Conservation (phyloP, 2,329 filamentous ascomycete genomes). For the Cordyceps farinosa region DNA sequence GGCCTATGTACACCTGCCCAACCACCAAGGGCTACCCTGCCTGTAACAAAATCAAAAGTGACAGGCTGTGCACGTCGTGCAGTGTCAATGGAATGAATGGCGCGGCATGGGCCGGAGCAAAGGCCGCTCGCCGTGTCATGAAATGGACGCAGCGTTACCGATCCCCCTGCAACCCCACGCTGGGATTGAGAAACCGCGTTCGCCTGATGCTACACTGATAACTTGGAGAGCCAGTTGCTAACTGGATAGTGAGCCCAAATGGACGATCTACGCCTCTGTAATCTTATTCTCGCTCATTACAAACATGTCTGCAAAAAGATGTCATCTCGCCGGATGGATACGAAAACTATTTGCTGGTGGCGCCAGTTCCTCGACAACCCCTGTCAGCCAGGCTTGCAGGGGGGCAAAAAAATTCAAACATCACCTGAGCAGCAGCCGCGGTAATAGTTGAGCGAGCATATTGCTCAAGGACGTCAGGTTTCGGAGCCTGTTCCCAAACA, state of each 20-base stretch:
- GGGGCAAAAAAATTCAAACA: slow-evolving; percentile 4
- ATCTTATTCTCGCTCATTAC: background rate
- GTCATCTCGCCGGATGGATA: slow-evolving; percentile 9
- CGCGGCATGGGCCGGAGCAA: slow-evolving; percentile 6
- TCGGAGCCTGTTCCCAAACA: background rate
- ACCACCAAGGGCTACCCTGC: background rate
- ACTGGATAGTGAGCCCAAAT: background rate
- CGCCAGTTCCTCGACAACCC: background rate
- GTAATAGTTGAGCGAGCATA: slow-evolving; percentile 6
- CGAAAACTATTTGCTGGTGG: slow-evolving; percentile 5
- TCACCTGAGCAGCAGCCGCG: slow-evolving; percentile 7
- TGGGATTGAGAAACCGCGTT: background rate
- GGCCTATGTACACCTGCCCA: background rate
- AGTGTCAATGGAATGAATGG: background rate
- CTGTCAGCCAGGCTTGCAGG: slow-evolving; percentile 4
- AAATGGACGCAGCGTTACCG: background rate
- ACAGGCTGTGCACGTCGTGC: background rate
- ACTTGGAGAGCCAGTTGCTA: too few species aligned
- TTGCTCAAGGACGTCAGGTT: background rate
- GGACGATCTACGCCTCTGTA: background rate
- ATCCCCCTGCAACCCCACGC: background rate
- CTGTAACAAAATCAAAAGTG: background rate
- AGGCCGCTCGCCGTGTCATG: background rate
- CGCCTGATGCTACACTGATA: too few species aligned
- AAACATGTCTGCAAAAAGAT: background rate